Evolutionary conservation across 768 basidiomycete genomes (phyloP), one percentile per base, ranked within the genome.

Genomic region (Auriscalpium vulgare): DNA sequence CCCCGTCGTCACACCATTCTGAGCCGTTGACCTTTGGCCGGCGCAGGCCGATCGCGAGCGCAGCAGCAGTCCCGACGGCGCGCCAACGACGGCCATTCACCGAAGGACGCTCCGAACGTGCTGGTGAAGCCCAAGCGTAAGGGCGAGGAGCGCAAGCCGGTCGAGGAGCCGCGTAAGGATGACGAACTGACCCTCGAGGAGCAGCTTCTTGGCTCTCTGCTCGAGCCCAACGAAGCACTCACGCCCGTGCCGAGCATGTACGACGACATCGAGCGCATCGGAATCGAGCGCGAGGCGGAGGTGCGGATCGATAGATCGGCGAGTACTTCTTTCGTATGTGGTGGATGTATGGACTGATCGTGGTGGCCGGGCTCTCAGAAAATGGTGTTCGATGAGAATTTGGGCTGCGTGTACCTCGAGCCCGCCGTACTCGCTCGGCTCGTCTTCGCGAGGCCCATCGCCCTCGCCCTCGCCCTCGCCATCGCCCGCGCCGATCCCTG

Each of bases 211-310:
- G 85, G 79, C 8, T 79, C 81, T 11, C 71, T 95, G 56, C 76
- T 95, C 17, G 81, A 74, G 17, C 86, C 91, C 6, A 86, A 94
- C 66, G 84, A 77, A 53, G 83, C 83, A 47, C 75, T 95, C 23
- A 59, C 84, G 3, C 83, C 81, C 38, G 87, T 83, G 2, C 67
- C 94, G 56, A 74, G 77, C 51, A 81, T 88, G 64, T 85, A 92
- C 62, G 87, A 92, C 11, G 91, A 95, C 63, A 72, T 92, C 37
- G 78, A 85, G 59, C 75, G 84, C 19, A 75, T 91, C 16, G 89
- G 69, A 17, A 63, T 79, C 53, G 71, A 89, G 68, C 72, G 81
- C 19, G 77, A 80, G 61, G 78, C 80, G 2, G 87, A 92, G 44
- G 76, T 73, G 3, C 78, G 78, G 60, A 79, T 91, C 71, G 84